A percentile compares a stretch with the other conserved stretches of the same genome.
Conservation (phyloP, 257 asterid genomes). For the Gentiana straminea region DNA sequence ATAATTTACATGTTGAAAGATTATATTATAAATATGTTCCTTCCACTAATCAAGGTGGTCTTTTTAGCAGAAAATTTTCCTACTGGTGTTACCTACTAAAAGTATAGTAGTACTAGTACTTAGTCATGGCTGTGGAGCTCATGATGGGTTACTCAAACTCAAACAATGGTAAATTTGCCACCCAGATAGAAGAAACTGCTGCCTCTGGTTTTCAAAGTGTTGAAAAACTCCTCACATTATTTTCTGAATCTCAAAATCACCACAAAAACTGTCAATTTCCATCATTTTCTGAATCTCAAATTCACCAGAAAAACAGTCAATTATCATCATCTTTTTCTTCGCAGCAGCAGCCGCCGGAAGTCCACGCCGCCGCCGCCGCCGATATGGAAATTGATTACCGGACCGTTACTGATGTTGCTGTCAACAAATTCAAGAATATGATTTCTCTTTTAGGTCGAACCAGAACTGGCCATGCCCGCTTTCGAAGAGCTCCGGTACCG, state of each 20-base stretch:
- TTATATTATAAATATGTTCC: too few species aligned
- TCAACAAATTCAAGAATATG: constrained; percentile 43
- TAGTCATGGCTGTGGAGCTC: constrained; percentile 77
- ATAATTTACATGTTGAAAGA: too few species aligned
- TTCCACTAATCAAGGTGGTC: neutral
- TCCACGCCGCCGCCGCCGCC: neutral
- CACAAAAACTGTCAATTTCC: constrained; percentile 3
- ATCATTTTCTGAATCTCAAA: constrained; percentile 27
- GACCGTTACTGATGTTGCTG: constrained; percentile 59
- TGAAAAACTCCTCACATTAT: constrained; percentile 45
- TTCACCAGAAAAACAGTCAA: constrained; percentile 8
- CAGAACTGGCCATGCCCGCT: constrained; percentile 89
- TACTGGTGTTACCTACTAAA: neutral
- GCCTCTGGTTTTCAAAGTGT: constrained; percentile 68
- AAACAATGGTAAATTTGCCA: constrained; percentile 8
- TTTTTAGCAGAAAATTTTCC: constrained; percentile 1
- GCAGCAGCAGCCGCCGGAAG: constrained; percentile 1
- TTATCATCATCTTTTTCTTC: constrained; percentile 10
- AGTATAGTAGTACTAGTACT: neutral
- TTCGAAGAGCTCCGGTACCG: constrained; percentile 54
- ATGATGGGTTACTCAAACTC: constrained; percentile 34
- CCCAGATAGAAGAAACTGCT: constrained; percentile 31
- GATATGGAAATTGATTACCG: constrained; percentile 29
- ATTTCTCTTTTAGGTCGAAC: constrained; percentile 56
- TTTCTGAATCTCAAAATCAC: constrained; percentile 24